These are phyloP conservation scores for Tetramitus jugosus DNA, from an alignment of 208 protist genomes.

Conservation along the genomic window DNA sequence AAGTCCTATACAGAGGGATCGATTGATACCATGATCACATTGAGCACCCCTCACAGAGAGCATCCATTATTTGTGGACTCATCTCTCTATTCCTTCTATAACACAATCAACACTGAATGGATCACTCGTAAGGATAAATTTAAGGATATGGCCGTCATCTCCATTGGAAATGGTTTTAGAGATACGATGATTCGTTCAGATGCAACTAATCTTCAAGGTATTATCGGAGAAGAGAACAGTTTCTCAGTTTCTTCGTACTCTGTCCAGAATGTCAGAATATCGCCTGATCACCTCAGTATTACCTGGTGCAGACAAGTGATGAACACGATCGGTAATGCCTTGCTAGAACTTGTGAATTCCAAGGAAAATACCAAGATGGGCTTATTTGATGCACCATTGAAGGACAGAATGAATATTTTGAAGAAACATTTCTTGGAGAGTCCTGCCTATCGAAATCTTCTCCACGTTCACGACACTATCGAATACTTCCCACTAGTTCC, in stretches of 20 bases:
- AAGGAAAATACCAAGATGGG: neutral
- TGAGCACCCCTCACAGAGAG: conserved; percentile 2
- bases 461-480: neutral
- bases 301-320: conserved; percentile 13
- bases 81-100: neutral
- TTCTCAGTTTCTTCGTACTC: conserved; percentile 4
- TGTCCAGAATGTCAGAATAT: neutral
- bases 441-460: neutral
- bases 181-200: neutral
- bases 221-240: neutral
- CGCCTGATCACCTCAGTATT: neutral
- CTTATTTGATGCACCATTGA: neutral
- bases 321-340: neutral
- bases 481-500: neutral
- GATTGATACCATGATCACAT: neutral
- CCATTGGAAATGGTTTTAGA: neutral
- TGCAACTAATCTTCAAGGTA: neutral
- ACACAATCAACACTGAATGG: neutral
- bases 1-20: neutral
- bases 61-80: neutral
- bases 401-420: neutral
- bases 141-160: neutral
- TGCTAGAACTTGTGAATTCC: neutral
- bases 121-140: neutral
- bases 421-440: neutral